Evolutionary conservation across 1,284 basidiomycete species (phyloP).

Genomic region (Microbotryomycetes sp.): DNA sequence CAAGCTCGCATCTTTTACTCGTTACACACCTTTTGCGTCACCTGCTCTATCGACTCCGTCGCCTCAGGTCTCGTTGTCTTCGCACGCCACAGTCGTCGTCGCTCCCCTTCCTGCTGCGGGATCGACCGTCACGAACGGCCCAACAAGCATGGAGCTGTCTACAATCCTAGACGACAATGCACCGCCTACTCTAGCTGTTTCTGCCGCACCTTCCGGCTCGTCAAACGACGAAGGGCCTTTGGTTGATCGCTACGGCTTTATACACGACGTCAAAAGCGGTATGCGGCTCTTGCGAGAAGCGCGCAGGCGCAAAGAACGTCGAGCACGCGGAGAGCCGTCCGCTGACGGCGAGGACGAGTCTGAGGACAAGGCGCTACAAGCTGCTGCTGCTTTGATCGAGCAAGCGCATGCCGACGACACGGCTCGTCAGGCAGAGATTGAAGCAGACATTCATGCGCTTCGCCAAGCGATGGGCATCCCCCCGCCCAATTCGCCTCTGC

Average conservation of each 20-base stretch:
- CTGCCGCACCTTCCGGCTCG: not conserved
- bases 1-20: slow-evolving; percentile 24
- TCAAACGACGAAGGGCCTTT: slow-evolving; percentile 55
- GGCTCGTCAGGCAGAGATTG: slow-evolving; percentile 25
- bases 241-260: slow-evolving; percentile 91
- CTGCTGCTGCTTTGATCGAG: not conserved
- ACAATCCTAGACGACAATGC: slow-evolving; percentile 81
- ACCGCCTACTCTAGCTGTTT: slow-evolving; percentile 57
- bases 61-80: slow-evolving; percentile 18
- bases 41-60: slow-evolving; percentile 9
- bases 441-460: slow-evolving; percentile 28
- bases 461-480: slow-evolving; percentile 31
- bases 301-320: slow-evolving; percentile 57
- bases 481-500: not conserved
- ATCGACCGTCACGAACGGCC: slow-evolving; percentile 6
- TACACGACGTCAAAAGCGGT: slow-evolving; percentile 76
- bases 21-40: slow-evolving; percentile 17
- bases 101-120: not conserved
- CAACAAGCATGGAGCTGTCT: slow-evolving; percentile 70
- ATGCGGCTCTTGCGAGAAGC: slow-evolving; percentile 60
- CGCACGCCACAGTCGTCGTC: not conserved
- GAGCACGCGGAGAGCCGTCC: slow-evolving; percentile 61
- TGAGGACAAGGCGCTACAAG: slow-evolving; percentile 2
- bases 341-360: slow-evolving; percentile 58
- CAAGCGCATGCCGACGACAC: not conserved